A percentile compares a stretch with the other conserved stretches of the same genome.
Evolutionary conservation across 2,329 filamentous ascomycete genomes (phyloP).

Genomic region (Dothiorella sarmentorum): DNA sequence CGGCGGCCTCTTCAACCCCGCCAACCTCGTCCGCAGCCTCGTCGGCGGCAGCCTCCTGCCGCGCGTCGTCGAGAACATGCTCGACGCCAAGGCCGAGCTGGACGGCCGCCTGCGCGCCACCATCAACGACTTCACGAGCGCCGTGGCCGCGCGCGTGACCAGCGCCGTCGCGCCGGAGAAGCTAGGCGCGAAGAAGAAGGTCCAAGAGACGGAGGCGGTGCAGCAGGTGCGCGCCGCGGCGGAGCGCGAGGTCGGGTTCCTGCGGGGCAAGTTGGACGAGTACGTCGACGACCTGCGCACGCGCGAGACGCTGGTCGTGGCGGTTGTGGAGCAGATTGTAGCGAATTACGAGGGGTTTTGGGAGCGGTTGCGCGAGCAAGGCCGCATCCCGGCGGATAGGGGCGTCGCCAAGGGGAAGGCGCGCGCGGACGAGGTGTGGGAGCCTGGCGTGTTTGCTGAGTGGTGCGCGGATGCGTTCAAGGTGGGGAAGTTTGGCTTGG

Average conservation of each 20-base stretch:
- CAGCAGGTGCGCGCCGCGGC: conserved; percentile 47
- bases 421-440: conserved; percentile 61
- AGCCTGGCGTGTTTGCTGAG: conserved; percentile 61
- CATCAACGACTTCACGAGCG: conserved; percentile 64
- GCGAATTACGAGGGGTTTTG: conserved; percentile 60
- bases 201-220: conserved; percentile 22
- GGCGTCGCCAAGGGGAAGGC: conserved; percentile 52
- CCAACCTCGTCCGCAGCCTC: conserved; percentile 58
- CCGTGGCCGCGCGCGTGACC: conserved; percentile 57
- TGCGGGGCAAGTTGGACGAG: conserved; percentile 57
- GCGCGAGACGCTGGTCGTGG: conserved; percentile 62
- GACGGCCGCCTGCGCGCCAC: conserved; percentile 60
- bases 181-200: conserved; percentile 21
- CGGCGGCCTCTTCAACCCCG: conserved; percentile 63
- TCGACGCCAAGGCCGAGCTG: conserved; percentile 66
- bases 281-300: conserved; percentile 65
- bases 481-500: conserved; percentile 45
- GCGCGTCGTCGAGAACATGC: conserved; percentile 67
- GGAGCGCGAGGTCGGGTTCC: conserved; percentile 55
- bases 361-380: conserved; percentile 34
- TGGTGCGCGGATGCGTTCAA: conserved; percentile 60
- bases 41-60: conserved; percentile 58
- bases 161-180: conserved; percentile 37
- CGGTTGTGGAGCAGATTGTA: conserved; percentile 62
- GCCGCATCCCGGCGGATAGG: conserved; percentile 25